A percentile compares a stretch with the other conserved stretches of the same genome.
These are phyloP conservation scores for Porphyrellus sp. DNA, from an alignment of 1,284 basidiomycete species.

Conservation along the genomic window DNA sequence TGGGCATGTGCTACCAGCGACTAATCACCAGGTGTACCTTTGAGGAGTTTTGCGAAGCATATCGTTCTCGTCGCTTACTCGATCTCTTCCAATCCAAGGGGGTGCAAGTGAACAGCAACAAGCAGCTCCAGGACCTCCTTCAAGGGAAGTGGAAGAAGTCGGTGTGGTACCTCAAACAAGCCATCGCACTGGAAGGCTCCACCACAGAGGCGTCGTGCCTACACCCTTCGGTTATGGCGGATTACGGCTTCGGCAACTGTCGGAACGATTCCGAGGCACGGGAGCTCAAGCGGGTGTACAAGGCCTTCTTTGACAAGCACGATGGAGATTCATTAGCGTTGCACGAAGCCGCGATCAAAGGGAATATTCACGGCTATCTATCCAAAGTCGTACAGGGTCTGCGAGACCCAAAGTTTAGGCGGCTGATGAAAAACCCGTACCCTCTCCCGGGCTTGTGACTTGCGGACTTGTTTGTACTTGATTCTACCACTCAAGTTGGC, in stretches of 20 bases:
- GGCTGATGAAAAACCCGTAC: neutral
- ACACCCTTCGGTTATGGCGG: neutral
- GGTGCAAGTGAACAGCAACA: neutral
- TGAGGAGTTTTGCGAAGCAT: constrained; percentile 5
- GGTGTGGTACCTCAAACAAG: constrained; percentile 2
- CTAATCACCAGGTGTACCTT: neutral
- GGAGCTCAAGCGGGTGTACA: constrained; percentile 8
- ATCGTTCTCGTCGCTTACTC: neutral
- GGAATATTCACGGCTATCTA: constrained; percentile 2
- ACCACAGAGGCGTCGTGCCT: neutral
- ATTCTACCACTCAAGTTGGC: no score
- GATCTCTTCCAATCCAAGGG: constrained; percentile 6
- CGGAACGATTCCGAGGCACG: constrained; percentile 2
- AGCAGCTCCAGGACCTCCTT: constrained; percentile 1
- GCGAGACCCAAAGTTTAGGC: neutral
- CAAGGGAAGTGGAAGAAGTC: neutral
- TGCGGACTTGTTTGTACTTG: neutral
- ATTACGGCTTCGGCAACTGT: constrained; percentile 7
- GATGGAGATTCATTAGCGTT: constrained; percentile 3
- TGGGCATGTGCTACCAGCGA: neutral
- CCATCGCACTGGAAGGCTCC: neutral
- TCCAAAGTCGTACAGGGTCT: constrained; percentile 2
- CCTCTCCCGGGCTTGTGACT: constrained; percentile 3
- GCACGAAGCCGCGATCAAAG: constrained; percentile 7
- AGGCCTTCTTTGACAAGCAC: constrained; percentile 1